Evolutionary conservation across 164 flowering plant species (phyloP), one percentile per base, ranked within the genome.

Genomic region (Vitis labrusca): DNA sequence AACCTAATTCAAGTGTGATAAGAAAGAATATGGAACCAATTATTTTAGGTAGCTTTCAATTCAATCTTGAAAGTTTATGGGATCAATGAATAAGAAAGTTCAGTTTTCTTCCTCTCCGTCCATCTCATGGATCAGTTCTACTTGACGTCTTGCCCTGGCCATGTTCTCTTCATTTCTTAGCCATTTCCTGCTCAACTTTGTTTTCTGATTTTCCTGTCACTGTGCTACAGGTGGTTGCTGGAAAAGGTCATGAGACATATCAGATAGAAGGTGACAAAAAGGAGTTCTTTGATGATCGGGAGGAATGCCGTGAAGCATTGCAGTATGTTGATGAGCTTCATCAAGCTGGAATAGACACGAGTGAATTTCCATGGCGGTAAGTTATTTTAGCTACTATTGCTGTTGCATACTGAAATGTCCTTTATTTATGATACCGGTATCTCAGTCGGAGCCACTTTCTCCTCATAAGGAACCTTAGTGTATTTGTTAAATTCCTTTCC

Each of bases 341-440:
- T 82, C 92, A 84, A 80, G 94, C 96, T 78, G 99, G 98, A 73
- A 91, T 93, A 65, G 99, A 95, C 81, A 92, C 99, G 1, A 95
- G 99, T 76, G 98, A 91, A 82, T 91, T 91, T 55, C 97, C 99
- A 65, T 92, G 97, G 97, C 73, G 99, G 99, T 94, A 82, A 71
- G 80, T 69, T 61, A 52, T 48, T 30, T 67, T 11, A 17, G 30
- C 2, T 30, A 30, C 14, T 23, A 3, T 29, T 5, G 10, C 53
- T 61, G 6, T 29, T 16, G 3, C 5, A 27, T 48, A 16, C 2
- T 17, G 17, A 16, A n/a, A 12, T 14, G 2, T 10, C 11, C 11
- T 62, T 59, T 23, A 10, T 11, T 52, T 12, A 14, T 32, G 30
- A 44, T 29, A 30, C 27, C 48, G 0, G 14, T 65, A 9, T 65